These are phyloP conservation scores for Solanum hybrid DNA, from an alignment of 305 asterid genomes.

Conservation along the genomic window DNA sequence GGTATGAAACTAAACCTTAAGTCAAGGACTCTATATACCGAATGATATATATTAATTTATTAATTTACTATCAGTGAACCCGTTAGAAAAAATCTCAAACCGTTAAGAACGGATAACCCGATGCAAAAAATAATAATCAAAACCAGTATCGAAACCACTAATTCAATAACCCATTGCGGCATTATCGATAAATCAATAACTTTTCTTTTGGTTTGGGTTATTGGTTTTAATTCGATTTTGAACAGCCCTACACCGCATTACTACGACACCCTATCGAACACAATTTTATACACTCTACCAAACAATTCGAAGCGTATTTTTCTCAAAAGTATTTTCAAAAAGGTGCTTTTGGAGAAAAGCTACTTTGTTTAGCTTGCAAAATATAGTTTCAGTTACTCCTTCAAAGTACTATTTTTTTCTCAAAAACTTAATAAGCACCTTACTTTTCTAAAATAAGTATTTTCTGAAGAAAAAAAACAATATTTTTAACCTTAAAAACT, in stretches of 20 bases:
- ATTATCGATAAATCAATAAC: neutral
- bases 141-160: neutral
- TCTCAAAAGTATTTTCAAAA: neutral
- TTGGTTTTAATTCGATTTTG: neutral
- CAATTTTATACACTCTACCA: neutral
- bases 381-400: neutral
- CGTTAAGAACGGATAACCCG: neutral
- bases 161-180: neutral
- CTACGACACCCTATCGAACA: neutral
- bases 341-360: too few species aligned
- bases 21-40: neutral
- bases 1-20: too few species aligned
- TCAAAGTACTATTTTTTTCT: too few species aligned
- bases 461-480: too few species aligned
- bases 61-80: too few species aligned
- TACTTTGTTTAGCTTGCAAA: neutral
- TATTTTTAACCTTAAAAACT: too few species aligned
- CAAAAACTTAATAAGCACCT: neutral
- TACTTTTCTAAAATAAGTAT: neutral
- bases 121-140: too few species aligned
- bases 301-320: neutral
- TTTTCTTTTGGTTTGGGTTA: accelerated
- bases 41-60: too few species aligned
- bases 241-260: neutral
- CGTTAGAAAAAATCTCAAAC: neutral